A percentile compares a stretch with the other conserved stretches of the same genome.
phyloP scores from a whole-genome alignment of 169 alveolate genomes.

The Cyclospora cayetanensis region DNA sequence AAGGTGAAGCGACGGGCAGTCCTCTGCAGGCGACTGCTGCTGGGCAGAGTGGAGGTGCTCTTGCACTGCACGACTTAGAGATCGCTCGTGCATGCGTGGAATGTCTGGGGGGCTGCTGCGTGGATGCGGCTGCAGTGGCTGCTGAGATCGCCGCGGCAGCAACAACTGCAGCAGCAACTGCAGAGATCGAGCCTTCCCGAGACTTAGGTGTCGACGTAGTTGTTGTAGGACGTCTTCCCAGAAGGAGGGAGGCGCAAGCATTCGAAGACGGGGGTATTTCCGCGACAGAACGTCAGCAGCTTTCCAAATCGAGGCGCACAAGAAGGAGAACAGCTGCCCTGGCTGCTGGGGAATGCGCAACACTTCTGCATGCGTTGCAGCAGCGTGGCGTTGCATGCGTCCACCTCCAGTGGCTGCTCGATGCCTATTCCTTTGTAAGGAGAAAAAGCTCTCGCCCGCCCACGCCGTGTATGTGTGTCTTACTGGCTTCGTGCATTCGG shows the following conservation, averaged over 20 bases:
- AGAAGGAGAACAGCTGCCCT: background rate
- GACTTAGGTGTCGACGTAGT: constrained; percentile 20
- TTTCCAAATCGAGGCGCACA: background rate
- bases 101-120: constrained; percentile 29
- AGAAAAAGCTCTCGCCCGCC: constrained; percentile 46
- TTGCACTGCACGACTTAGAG: constrained; percentile 29
- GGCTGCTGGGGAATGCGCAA: background rate
- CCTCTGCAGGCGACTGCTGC: constrained; percentile 32
- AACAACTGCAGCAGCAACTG: background rate
- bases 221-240: constrained; percentile 12
- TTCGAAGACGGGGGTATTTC: background rate
- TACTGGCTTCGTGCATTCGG: background rate
- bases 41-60: too few relatives aligned
- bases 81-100: constrained; percentile 46
- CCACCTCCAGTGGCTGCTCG: constrained; percentile 43
- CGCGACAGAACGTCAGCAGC: background rate
- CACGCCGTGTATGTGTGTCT: background rate
- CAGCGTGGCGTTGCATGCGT: constrained; percentile 38
- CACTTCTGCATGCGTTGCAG: constrained; percentile 26
- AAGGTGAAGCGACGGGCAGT: background rate
- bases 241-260: background rate
- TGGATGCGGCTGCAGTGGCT: background rate
- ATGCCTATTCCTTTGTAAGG: constrained; percentile 32
- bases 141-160: background rate
- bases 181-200: background rate